Base-by-base conservation (phyloP, 164 flowering plant species). In the Magnolia officinalis region DNA sequence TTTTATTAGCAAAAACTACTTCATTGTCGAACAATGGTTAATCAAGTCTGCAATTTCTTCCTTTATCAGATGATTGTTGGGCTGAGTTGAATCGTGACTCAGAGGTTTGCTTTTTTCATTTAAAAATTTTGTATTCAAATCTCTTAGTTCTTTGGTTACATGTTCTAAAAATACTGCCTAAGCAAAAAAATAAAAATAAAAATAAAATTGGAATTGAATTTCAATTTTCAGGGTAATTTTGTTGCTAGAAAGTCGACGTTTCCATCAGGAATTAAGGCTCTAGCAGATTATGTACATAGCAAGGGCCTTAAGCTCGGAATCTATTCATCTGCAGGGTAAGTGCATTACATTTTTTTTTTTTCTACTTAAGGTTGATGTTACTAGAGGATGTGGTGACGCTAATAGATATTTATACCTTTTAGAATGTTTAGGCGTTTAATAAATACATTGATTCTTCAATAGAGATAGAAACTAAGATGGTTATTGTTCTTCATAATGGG, bases 301-400 rank as follows among this genome's bases (percentile, higher is more conserved):
- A 90, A 88, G 82, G 94, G 94, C 19, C 82, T 90, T 26, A 89
- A 87, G 80, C 87, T 90, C 14, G 94, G 94, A 79, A 88, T 90
- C 63, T 90, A 90, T 82, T 88, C 92, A 63, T 91, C 88, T 83
- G 91, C 91, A 20, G 91, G 94, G 94, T 89, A 80, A n/a, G 63
- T 50, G 55, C 16, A 26, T 20, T 26, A 31, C 29, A 31, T 26
- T 18, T 8, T 55, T 26, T 18, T 8, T 55, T 16, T 24, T 24
- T 24, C 26, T 24, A 24, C 26, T 24, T 24, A 24, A 24, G 26
- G 26, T 24, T 24, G 26, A 24, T 24, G 26, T 24, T 24, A 24
- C 0, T 1, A 24, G 26, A 24, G 26, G 26, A 24, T 24, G 26
- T 24, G 26, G 26, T 24, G 26, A 24, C 1, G 26, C 26, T 24